phyloP scores from a whole-genome alignment of 805 yeast species.

The Saitoella complicata region DNA sequence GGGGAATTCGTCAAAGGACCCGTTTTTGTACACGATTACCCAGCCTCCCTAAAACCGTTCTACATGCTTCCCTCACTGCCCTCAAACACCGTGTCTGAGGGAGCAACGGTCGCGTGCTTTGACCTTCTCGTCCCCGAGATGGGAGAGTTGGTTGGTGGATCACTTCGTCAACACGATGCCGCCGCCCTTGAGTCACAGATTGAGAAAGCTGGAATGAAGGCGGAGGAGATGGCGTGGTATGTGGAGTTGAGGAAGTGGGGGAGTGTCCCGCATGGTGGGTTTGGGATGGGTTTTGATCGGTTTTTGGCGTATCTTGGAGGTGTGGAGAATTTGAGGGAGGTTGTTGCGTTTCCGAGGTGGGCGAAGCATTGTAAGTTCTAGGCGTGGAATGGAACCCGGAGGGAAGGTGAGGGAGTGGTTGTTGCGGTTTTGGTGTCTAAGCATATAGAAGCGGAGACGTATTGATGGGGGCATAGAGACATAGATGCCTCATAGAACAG shows the following conservation, averaged over 20 bases:
- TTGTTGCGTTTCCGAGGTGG: constrained; percentile 72
- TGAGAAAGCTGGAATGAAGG: constrained; percentile 37
- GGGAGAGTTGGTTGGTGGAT: constrained; percentile 92
- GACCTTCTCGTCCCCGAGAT: constrained; percentile 80
- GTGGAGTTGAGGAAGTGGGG: constrained; percentile 58
- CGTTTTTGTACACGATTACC: constrained; percentile 82
- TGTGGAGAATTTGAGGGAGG: constrained; percentile 69
- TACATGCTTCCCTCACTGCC: constrained; percentile 48
- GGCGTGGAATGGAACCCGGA: not conserved
- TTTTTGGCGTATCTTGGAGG: constrained; percentile 56
- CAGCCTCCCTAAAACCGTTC: constrained; percentile 64
- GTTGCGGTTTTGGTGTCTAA: no score
- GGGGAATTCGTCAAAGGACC: constrained; percentile 50
- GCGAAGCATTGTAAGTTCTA: constrained; percentile 27
- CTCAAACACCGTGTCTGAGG: constrained; percentile 17
- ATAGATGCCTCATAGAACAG: no score
- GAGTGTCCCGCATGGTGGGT: constrained; percentile 88
- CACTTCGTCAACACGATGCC: constrained; percentile 64
- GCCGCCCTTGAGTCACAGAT: constrained; percentile 35
- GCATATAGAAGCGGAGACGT: no score
- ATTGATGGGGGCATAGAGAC: no score
- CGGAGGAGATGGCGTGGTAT: constrained; percentile 58
- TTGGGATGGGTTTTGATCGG: constrained; percentile 89
- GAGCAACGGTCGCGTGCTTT: constrained; percentile 67
- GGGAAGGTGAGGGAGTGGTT: no score